Conservation (phyloP, 352 stramenopile genomes). For the Globisporangium cylindrosporum region DNA sequence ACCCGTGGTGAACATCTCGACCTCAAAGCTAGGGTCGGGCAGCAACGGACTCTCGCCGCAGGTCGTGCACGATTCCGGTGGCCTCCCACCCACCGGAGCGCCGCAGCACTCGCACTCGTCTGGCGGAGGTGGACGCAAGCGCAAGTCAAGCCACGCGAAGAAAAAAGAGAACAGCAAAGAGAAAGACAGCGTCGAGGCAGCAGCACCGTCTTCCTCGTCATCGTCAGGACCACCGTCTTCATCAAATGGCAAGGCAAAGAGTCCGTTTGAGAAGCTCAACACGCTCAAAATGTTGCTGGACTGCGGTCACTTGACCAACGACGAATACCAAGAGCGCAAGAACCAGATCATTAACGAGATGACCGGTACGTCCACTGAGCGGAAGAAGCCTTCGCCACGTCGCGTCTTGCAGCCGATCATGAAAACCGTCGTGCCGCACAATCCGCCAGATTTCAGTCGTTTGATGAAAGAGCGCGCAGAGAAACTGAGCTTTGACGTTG, state of each 20-base stretch:
- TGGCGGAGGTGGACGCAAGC: conserved; percentile 11
- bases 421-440: conserved; percentile 79
- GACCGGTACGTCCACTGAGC: conserved; percentile 73
- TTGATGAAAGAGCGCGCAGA: conserved; percentile 65
- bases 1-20: conserved; percentile 16
- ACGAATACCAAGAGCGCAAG: conserved; percentile 82
- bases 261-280: conserved; percentile 84
- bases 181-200: conserved; percentile 12
- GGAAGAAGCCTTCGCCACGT: conserved; percentile 45
- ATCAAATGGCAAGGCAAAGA: conserved; percentile 21
- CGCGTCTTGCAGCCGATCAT: conserved; percentile 62
- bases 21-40: conserved; percentile 3
- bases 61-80: neutral
- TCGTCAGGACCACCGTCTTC: neutral
- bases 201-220: neutral
- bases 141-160: conserved; percentile 20
- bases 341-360: conserved; percentile 88
- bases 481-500: conserved; percentile 82
- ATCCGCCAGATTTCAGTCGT: conserved; percentile 59
- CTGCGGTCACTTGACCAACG: conserved; percentile 68
- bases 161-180: conserved; percentile 21
- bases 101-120: neutral
- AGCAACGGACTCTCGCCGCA: conserved; percentile 7
- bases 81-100: neutral
- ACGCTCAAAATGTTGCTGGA: conserved; percentile 81